Evolutionary conservation across 805 yeast genomes (phyloP).

Genomic region (Yarrowia osloensis): DNA sequence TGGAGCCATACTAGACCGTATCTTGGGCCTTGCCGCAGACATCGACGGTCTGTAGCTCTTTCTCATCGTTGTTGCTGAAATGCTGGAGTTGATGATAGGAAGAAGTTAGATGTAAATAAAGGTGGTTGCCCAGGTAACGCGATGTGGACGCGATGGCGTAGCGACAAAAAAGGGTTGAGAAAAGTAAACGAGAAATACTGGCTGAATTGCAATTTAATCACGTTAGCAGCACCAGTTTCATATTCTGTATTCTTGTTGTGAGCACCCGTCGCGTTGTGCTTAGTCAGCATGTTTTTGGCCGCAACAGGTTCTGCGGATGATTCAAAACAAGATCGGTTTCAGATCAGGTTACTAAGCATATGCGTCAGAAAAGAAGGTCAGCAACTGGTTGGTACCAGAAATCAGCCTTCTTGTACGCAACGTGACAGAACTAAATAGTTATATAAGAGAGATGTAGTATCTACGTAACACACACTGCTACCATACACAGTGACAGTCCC

Average conservation of each 20-base stretch:
- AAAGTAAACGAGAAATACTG: no score
- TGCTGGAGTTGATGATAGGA: constrained; percentile 10
- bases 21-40: neutral
- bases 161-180: no score
- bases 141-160: neutral
- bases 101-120: constrained; percentile 28
- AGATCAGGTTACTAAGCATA: neutral
- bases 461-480: constrained; percentile 31
- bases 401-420: no score
- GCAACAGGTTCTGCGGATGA: no score
- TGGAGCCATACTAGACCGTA: neutral
- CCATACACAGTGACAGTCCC: constrained; percentile 36
- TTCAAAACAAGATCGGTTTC: no score
- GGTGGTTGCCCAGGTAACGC: constrained; percentile 25
- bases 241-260: no score
- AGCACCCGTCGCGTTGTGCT: no score
- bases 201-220: no score
- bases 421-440: neutral
- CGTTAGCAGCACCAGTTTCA: no score
- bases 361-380: neutral
- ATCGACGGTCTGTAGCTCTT: constrained; percentile 23
- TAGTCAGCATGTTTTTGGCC: no score
- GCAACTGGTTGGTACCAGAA: no score
- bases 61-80: constrained; percentile 9
- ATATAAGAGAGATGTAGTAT: constrained; percentile 13